phyloP scores from a whole-genome alignment of 768 basidiomycete species.

The Xanthoconium purpureum region DNA sequence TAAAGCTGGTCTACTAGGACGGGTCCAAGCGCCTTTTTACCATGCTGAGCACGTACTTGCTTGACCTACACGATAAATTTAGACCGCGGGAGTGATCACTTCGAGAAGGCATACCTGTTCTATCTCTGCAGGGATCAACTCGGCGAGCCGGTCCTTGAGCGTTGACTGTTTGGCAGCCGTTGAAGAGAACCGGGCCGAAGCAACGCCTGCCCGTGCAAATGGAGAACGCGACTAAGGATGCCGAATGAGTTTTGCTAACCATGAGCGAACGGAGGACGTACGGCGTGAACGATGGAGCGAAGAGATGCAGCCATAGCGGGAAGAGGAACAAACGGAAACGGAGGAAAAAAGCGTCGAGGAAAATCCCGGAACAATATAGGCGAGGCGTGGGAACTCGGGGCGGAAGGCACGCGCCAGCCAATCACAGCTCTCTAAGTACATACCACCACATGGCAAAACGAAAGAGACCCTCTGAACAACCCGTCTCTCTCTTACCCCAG shows the following conservation, averaged over 20 bases:
- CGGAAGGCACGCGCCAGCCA: too few species aligned
- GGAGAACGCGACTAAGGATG: conserved; percentile 48
- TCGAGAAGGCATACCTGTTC: conserved; percentile 32
- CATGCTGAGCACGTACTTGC: conserved; percentile 78
- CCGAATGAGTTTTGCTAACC: background rate
- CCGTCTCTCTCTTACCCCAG: conserved; percentile 45
- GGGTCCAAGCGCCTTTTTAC: conserved; percentile 90
- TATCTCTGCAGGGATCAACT: conserved; percentile 85
- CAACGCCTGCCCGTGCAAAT: conserved; percentile 40
- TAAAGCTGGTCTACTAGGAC: conserved; percentile 89
- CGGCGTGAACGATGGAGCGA: conserved; percentile 35
- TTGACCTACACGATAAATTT: conserved; percentile 60
- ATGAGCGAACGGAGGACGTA: conserved; percentile 28
- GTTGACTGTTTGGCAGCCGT: conserved; percentile 63
- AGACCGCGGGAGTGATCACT: background rate
- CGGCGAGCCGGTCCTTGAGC: conserved; percentile 88
- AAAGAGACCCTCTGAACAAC: conserved; percentile 16
- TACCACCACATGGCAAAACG: conserved; percentile 30
- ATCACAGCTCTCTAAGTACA: too few species aligned
- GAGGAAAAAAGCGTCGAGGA: conserved; percentile 16
- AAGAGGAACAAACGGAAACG: background rate
- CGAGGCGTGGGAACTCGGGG: conserved; percentile 14
- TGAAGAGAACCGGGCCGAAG: conserved; percentile 61
- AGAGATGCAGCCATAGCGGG: conserved; percentile 44
- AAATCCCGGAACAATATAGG: conserved; percentile 24